Conservation (phyloP, 2,329 filamentous ascomycete genomes). For the Trichophyton mentagrophytes region DNA sequence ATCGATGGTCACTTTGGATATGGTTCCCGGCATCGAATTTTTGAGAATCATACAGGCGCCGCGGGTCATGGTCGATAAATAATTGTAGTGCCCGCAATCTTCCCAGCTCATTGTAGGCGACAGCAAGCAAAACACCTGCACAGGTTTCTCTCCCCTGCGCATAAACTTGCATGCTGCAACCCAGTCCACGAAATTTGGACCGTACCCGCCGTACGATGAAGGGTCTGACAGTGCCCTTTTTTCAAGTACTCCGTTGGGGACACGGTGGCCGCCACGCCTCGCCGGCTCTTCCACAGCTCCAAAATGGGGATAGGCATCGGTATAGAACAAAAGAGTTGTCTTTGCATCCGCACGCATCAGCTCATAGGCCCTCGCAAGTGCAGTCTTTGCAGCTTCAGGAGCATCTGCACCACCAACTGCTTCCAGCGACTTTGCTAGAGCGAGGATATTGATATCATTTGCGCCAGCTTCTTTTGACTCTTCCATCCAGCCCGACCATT, state of each 20-base stretch:
- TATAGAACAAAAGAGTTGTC: conserved; percentile 39
- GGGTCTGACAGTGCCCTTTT: conserved; percentile 10
- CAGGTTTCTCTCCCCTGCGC: conserved; percentile 25
- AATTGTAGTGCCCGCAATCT: conserved; percentile 28
- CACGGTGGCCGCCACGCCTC: conserved; percentile 11
- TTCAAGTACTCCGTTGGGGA: conserved; percentile 21
- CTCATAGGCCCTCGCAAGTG: conserved; percentile 35
- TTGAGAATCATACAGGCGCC: conserved; percentile 30
- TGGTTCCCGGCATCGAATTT: conserved; percentile 16
- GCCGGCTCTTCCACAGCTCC: conserved; percentile 15
- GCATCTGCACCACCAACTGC: conserved; percentile 30
- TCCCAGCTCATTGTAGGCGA: conserved; percentile 13
- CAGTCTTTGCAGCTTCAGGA: conserved; percentile 40
- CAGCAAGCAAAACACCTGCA: conserved; percentile 36
- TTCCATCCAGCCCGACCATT: conserved; percentile 41
- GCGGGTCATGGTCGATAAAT: conserved; percentile 32
- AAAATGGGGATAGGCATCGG: conserved; percentile 39
- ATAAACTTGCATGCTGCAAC: conserved; percentile 27
- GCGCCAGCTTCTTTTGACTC: conserved; percentile 7
- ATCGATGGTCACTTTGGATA: conserved; percentile 33
- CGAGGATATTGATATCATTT: conserved; percentile 24
- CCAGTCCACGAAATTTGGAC: conserved; percentile 36
- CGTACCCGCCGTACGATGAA: conserved; percentile 23
- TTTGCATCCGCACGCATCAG: conserved; percentile 38
- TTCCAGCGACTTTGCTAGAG: conserved; percentile 24